phyloP scores from a whole-genome alignment of 208 protist genomes.

The Trypanosoma scelopori region DNA sequence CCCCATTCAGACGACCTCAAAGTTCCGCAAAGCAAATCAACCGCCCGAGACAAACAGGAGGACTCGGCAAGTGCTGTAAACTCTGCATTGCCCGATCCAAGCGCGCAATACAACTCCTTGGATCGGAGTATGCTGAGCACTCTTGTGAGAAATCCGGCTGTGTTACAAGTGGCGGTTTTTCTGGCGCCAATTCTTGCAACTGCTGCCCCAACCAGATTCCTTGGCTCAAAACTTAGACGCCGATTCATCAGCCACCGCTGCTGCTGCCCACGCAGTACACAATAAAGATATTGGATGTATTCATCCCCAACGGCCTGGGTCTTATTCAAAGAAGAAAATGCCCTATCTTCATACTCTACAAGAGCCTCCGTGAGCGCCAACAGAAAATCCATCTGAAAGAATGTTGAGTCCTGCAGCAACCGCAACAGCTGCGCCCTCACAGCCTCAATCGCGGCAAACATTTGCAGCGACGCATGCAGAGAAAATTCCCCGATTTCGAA shows the following conservation, averaged over 20 bases:
- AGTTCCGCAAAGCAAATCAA: background rate
- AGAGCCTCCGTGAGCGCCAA: slow-evolving; percentile 1
- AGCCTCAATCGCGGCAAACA: background rate
- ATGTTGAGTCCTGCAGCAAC: background rate
- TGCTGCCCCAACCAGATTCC: background rate
- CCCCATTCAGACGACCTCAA: background rate
- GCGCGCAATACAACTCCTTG: background rate
- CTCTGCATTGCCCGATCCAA: background rate
- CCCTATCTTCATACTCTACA: slow-evolving; percentile 1
- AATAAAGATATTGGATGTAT: slow-evolving; percentile 7
- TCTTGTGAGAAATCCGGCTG: slow-evolving; percentile 5
- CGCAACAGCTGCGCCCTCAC: background rate
- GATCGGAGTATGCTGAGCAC: background rate
- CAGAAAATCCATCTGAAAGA: background rate
- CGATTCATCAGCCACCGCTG: no score
- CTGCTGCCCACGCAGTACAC: background rate
- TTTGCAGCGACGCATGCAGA: background rate
- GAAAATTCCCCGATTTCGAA: background rate
- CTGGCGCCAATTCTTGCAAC: background rate
- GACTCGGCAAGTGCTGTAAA: slow-evolving; percentile 7
- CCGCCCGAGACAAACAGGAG: background rate
- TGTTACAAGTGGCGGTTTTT: background rate
- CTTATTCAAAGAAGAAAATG: background rate
- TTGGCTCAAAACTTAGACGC: background rate
- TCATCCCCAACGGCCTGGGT: background rate